Evolutionary conservation across 2,329 filamentous ascomycete genomes (phyloP).

Genomic region (Neospermospora avenae): DNA sequence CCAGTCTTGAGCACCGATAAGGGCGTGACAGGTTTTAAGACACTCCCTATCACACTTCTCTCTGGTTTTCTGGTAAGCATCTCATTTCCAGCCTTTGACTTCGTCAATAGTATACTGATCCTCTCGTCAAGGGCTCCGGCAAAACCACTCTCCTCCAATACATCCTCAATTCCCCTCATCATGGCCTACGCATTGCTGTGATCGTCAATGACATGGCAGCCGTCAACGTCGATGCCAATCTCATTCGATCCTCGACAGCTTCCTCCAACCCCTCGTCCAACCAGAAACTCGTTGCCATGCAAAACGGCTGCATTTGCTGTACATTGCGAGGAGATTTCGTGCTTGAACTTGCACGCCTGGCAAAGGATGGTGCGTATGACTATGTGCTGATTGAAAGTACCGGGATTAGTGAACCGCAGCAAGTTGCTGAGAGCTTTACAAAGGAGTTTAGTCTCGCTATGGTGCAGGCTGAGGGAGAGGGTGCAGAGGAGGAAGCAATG

Average conservation of each 20-base stretch:
- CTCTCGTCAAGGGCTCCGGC: conserved; percentile 38
- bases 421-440: conserved; percentile 72
- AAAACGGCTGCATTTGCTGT: conserved; percentile 76
- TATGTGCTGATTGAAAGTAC: conserved; percentile 72
- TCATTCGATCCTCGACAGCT: conserved; percentile 39
- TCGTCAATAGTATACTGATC: neutral
- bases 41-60: neutral
- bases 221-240: neutral
- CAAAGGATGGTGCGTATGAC: conserved; percentile 61
- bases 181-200: conserved; percentile 66
- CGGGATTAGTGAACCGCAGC: conserved; percentile 69
- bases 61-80: neutral
- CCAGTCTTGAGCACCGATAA: too few relatives aligned
- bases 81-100: too few relatives aligned
- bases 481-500: neutral
- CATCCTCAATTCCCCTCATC: conserved; percentile 60
- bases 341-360: conserved; percentile 63
- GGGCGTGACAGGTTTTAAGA: neutral
- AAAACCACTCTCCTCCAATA: conserved; percentile 70
- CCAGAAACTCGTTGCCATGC: conserved; percentile 62
- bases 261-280: neutral
- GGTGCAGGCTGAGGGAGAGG: conserved; percentile 13
- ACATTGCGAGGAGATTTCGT: conserved; percentile 69
- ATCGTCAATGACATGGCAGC: conserved; percentile 71
- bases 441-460: conserved; percentile 40